Base-by-base conservation (phyloP, 2,329 filamentous ascomycete genomes). In the Dryadomyces quercus-mongolicae region DNA sequence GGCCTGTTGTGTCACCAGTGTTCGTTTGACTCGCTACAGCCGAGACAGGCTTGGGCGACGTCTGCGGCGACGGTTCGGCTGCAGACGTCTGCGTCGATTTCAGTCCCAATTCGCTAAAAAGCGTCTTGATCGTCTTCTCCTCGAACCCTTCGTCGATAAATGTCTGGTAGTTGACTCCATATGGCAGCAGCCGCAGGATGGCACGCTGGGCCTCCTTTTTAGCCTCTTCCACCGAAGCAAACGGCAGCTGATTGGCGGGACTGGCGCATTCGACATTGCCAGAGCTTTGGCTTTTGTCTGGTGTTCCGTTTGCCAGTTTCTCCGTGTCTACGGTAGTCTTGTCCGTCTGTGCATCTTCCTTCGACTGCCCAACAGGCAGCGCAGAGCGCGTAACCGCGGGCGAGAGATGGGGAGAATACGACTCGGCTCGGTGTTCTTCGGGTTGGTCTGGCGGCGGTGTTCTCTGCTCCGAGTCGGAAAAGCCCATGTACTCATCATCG, bases 61-160 rank as follows among this genome's bases (percentile, higher is more conserved):
- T 15, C 44, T 36, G 45, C 10, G 10, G 50, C 3, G 55, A 47
- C 7, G 42, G 40, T 38, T 47, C 54, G 1, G 50, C 51, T 1
- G 54, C 45, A 2, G 43, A 44, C 15, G 57, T 16, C 22, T 61
- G 54, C 55, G 64, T 60, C 52, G 72, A 70, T 36, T 76, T 73
- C 4, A 90, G 73, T 3, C 83, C 82, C 3, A 93, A 70, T 20
- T 88, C 83, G 25, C 75, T 70, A 61, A 90, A 93, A 1, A 93
- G 72, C 34, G 71, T 66, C 54, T 75, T 77, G 40, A 95, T 69
- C 12, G 89, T 64, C 1, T 67, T 67, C 40, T 78, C 73, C 60
- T 90, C 78, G 45, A 92, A 75, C 0, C 88, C 86, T 65, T 92
- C 86, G 12, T 81, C 74, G 13, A 91, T 71, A 55, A 92, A 84